Evolutionary conservation across 306 rosid genomes (phyloP), one percentile per base, ranked within the genome.

Genomic region (Hylodesmum podocarpum): DNA sequence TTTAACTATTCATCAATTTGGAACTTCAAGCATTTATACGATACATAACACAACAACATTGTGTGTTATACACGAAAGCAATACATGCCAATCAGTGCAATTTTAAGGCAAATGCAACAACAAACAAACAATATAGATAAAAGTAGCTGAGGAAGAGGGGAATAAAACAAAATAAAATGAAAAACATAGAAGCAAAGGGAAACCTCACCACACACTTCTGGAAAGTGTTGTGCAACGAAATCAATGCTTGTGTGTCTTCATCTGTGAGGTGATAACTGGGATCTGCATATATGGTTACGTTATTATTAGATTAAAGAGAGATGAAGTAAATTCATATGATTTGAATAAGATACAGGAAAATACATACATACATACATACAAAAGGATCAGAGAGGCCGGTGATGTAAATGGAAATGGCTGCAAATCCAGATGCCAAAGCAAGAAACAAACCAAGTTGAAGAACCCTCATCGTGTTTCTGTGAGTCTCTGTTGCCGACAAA

Each of bases 161-260:
- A 57, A 6, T 27, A 4, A 50, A 44, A 51, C 3, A 55, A 40
- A 27, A 3, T 3, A 37, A 37, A 19, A 68, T 1, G 4, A 49
- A 65, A 25, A 73, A 0, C 2, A 15, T 15, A 57, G 47, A 62
- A 74, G 9, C 29, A 31, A 33, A 16, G 67, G n/a, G 33, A 53
- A 70, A 61, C 11, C 97, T 87, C 85, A 96, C 99, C 96, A 92
- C 96, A 85, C 98, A 96, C 81, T 90, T 86, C 80, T 89, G 89
- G 79, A 96, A 96, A 79, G 76, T 75, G 70, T 49, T 63, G 34
- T 86, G 99, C 69, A 96, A 81, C 36, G 87, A 84, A 64, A 83
- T 84, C 91, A 95, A 71, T 6, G 96, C 93, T 82, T 87, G 75
- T 41, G 79, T 63, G 70, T 96, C 99, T 72, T 87, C 88, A 29